Base-by-base conservation (phyloP, 108 stramenopile species). In the Heterococcus sp. region DNA sequence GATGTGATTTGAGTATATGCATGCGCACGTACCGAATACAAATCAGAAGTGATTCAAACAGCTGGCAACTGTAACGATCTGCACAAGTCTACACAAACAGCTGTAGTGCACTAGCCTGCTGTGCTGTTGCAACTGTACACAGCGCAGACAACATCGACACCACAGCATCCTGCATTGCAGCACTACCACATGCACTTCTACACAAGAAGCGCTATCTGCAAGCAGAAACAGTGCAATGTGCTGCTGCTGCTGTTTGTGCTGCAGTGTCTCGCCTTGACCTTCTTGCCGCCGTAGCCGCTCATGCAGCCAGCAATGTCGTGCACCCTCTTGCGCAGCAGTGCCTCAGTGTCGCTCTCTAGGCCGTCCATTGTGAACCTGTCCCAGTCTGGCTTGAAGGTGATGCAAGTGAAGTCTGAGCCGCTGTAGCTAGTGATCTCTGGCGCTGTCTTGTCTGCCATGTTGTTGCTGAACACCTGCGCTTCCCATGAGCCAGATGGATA, bases 381-480 rank as follows among this genome's bases (percentile, higher is more conserved):
- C 32, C 97, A 88, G 74, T 99, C 99, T 8, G 99, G 99, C 34
- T 69, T 85, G 88, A 99, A 99, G 5, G 94, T 95, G 71, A 99
- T 95, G 85, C 95, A 94, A 37, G 95, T 95, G 88, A 92, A 98
- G 72, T 99, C 99, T 8, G 33, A 2, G n/a, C 86, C 87, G 0
- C 46, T 58, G 46, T 58, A 58, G 46, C 21, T 21, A 8, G 8
- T 58, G 46, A 58, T 58, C 8, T 14, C 46, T 21, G 46, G 46
- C 46, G 8, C 46, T 1, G 88, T 91, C 46, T 85, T 87, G 27
- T 67, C 84, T 26, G 79, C 75, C 97, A 98, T 99, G 88, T 99
- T 99, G 64, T 96, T 84, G 8, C 86, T 78, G 70, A 94, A 99
- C 2, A 84, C 86, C 46, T 58, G n/a, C n/a, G n/a, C n/a, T n/a